Conservation (phyloP, 139 green algal species). For the Asterochloris sp. region DNA sequence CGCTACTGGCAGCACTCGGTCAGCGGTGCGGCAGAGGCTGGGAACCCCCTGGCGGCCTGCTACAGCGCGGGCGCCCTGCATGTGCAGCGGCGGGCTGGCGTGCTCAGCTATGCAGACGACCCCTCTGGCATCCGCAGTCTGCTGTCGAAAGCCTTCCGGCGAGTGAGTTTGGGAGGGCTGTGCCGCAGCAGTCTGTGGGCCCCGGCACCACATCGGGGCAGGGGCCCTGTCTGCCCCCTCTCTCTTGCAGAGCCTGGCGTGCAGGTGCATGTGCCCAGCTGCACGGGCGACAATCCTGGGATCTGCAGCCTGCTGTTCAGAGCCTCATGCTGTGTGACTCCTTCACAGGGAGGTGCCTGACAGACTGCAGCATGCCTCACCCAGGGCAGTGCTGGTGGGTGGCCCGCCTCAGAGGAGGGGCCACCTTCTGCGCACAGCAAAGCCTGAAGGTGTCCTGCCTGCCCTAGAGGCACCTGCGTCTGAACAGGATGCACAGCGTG, state of each 20-base stretch:
- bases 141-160: slow-evolving; percentile 53
- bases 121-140: slow-evolving; percentile 62
- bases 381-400: background rate
- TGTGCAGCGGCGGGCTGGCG: slow-evolving; percentile 70
- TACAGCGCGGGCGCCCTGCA: slow-evolving; percentile 45
- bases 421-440: too few relatives aligned
- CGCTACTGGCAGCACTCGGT: slow-evolving; percentile 67
- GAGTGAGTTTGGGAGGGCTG: background rate
- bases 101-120: slow-evolving; percentile 64
- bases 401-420: too few relatives aligned
- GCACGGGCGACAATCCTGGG: too few relatives aligned
- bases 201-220: too few relatives aligned
- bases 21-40: background rate
- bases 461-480: too few relatives aligned
- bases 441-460: too few relatives aligned
- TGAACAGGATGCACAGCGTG: too few relatives aligned
- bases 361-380: background rate
- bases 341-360: background rate
- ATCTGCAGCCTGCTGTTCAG: background rate
- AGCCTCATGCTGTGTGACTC: background rate
- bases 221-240: background rate
- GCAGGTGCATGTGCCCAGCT: background rate
- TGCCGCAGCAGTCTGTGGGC: background rate
- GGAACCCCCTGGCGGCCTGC: slow-evolving; percentile 22
- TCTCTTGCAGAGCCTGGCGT: background rate